Evolutionary conservation across 768 basidiomycete species (phyloP).

Genomic region (Phallus indusiatus): DNA sequence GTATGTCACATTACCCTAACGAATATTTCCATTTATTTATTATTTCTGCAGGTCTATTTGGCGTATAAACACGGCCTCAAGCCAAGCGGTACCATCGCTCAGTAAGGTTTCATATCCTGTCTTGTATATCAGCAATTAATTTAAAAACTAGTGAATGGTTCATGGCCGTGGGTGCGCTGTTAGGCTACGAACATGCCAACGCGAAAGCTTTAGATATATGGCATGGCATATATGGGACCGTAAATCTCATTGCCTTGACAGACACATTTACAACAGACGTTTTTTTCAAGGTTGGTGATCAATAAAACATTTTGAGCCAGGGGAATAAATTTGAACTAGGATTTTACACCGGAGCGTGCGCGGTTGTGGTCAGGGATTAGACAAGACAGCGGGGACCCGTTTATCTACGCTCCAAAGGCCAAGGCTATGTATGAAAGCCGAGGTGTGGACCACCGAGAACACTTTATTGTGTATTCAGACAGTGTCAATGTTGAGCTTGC

Average conservation of each 20-base stretch:
- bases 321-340: not conserved
- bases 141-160: slow-evolving; percentile 92
- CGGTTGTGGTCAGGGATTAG: slow-evolving; percentile 72
- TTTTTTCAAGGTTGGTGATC: slow-evolving; percentile 60
- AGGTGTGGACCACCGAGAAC: slow-evolving; percentile 55
- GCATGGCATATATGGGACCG: slow-evolving; percentile 61
- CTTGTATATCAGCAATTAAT: no score
- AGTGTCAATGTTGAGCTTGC: slow-evolving; percentile 63
- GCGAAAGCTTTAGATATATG: slow-evolving; percentile 69
- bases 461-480: slow-evolving; percentile 81
- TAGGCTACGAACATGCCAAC: slow-evolving; percentile 74
- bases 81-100: slow-evolving; percentile 77
- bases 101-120: slow-evolving; percentile 41
- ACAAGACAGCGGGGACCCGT: slow-evolving; percentile 91
- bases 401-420: slow-evolving; percentile 65
- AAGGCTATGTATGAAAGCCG: slow-evolving; percentile 62
- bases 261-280: slow-evolving; percentile 88
- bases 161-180: slow-evolving; percentile 56
- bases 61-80: slow-evolving; percentile 60
- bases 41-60: slow-evolving; percentile 56
- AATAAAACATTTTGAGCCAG: not conserved
- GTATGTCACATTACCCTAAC: slow-evolving; percentile 31
- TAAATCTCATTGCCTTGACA: slow-evolving; percentile 66
- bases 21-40: slow-evolving; percentile 4
- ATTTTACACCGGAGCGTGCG: slow-evolving; percentile 40